Evolutionary conservation across 176 grass and related monocot species (phyloP).

Genomic region (Musa itinerans): DNA sequence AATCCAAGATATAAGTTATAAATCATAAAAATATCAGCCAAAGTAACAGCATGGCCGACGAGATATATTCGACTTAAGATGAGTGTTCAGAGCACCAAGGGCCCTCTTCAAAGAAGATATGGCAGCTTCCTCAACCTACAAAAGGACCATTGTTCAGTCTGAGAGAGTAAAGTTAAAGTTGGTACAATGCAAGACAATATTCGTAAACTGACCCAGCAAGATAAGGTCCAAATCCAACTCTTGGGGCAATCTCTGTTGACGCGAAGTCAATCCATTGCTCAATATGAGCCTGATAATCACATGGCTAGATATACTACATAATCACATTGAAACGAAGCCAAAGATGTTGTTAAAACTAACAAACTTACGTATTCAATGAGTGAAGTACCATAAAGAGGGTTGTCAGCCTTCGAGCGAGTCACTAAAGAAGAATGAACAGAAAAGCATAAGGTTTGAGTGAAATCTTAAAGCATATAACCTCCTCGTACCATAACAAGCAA

Average conservation of each 20-base stretch:
- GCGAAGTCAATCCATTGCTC: slow-evolving; percentile 79
- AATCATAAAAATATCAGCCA: slow-evolving; percentile 73
- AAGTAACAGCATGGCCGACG: slow-evolving; percentile 55
- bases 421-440: slow-evolving; percentile 30
- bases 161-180: background rate
- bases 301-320: background rate
- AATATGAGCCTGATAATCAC: slow-evolving; percentile 40
- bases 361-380: slow-evolving; percentile 71
- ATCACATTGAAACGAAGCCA: background rate
- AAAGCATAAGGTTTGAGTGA: background rate
- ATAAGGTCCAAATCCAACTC: slow-evolving; percentile 34
- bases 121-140: slow-evolving; percentile 45
- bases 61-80: slow-evolving; percentile 60
- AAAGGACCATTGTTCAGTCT: background rate
- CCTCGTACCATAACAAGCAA: slow-evolving; percentile 54
- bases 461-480: background rate
- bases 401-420: slow-evolving; percentile 47
- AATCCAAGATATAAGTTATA: slow-evolving; percentile 62
- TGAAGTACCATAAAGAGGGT: slow-evolving; percentile 60
- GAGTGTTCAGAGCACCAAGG: slow-evolving; percentile 44
- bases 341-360: background rate
- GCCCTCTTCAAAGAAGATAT: slow-evolving; percentile 59
- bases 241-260: slow-evolving; percentile 42
- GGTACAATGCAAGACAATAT: background rate
- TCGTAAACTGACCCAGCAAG: slow-evolving; percentile 26